Conservation (phyloP, 2,329 filamentous ascomycete genomes). For the Raffaelea arxii region DNA sequence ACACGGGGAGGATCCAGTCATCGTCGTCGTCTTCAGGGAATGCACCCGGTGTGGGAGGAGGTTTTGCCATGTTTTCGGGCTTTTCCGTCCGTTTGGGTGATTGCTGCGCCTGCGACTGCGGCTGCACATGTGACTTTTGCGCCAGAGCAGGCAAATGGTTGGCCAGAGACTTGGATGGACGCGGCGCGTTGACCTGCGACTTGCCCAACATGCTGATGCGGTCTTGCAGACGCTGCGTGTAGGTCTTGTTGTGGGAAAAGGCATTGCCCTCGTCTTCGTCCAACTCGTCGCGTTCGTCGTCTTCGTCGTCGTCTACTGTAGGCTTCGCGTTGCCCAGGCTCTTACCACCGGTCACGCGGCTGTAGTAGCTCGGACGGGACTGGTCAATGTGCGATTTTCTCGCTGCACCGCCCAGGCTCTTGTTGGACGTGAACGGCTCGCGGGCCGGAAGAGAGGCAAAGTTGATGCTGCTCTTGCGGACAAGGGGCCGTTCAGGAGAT, state of each 20-base stretch:
- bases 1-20: slow-evolving; percentile 48
- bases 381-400: slow-evolving; percentile 72
- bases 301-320: slow-evolving; percentile 26
- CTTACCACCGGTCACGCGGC: slow-evolving; percentile 62
- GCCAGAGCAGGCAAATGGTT: slow-evolving; percentile 26
- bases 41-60: slow-evolving; percentile 44
- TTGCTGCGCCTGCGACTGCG: slow-evolving; percentile 13
- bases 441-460: slow-evolving; percentile 89
- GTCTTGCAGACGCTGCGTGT: slow-evolving; percentile 88
- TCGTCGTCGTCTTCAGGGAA: slow-evolving; percentile 54
- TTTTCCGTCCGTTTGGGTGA: slow-evolving; percentile 4
- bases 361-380: slow-evolving; percentile 69
- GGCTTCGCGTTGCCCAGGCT: slow-evolving; percentile 46
- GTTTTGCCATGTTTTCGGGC: no score
- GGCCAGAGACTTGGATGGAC: slow-evolving; percentile 38
- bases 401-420: slow-evolving; percentile 53
- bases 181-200: slow-evolving; percentile 37
- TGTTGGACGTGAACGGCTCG: slow-evolving; percentile 76
- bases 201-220: slow-evolving; percentile 71
- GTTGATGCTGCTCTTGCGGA: slow-evolving; percentile 89
- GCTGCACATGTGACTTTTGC: slow-evolving; percentile 17
- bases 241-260: slow-evolving; percentile 67
- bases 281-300: slow-evolving; percentile 42
- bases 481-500: slow-evolving; percentile 63
- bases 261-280: slow-evolving; percentile 35